phyloP scores from a whole-genome alignment of 2,329 filamentous ascomycete species.

The Coleophoma crateriformis region DNA sequence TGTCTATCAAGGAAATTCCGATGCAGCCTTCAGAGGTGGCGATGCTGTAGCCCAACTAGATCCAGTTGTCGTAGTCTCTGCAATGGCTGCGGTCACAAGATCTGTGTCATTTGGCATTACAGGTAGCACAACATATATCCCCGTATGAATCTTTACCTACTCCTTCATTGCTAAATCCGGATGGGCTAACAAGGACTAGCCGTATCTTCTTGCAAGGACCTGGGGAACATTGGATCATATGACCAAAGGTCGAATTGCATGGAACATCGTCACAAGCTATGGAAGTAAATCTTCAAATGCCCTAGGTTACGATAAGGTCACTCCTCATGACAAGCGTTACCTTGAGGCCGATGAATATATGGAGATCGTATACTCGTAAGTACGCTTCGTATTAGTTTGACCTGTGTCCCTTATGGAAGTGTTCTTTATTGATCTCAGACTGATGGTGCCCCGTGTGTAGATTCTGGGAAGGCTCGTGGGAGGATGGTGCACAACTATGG shows the following conservation, averaged over 20 bases:
- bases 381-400: neutral
- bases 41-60: constrained; percentile 20
- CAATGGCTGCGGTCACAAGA: constrained; percentile 61
- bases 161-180: no score
- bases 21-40: no score
- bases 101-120: constrained; percentile 61
- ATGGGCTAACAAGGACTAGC: constrained; percentile 30
- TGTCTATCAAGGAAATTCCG: no score
- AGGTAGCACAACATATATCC: constrained; percentile 57
- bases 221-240: constrained; percentile 61
- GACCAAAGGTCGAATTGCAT: constrained; percentile 44
- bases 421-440: neutral
- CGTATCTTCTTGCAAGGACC: constrained; percentile 59
- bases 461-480: constrained; percentile 61
- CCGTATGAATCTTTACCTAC: no score
- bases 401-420: no score
- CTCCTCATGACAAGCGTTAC: constrained; percentile 56
- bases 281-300: constrained; percentile 59
- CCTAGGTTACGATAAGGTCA: constrained; percentile 34
- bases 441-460: constrained; percentile 29
- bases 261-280: constrained; percentile 52
- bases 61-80: constrained; percentile 52
- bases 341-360: constrained; percentile 56
- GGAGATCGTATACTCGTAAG: constrained; percentile 44
- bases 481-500: constrained; percentile 55